Evolutionary conservation across 202 grass and related monocot species (phyloP).

Genomic region (Zizania palustris): DNA sequence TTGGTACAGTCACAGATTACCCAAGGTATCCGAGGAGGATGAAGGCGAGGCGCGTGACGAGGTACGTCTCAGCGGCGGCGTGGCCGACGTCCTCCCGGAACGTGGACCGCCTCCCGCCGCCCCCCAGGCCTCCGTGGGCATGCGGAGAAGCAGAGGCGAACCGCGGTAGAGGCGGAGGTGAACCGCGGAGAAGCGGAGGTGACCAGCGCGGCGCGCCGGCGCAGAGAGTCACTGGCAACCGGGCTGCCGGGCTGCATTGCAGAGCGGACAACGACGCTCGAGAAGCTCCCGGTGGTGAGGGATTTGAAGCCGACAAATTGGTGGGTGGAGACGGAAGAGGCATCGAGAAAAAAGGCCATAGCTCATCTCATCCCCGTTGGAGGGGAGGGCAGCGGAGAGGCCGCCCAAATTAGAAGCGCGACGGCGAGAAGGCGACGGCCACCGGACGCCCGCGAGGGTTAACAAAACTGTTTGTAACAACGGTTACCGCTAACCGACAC

Average conservation of each 20-base stretch:
- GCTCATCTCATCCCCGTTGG: too few species aligned
- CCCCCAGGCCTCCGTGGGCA: slow-evolving; percentile 9
- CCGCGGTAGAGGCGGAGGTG: slow-evolving; percentile 12
- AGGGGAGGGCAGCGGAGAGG: background rate
- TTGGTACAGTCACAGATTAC: slow-evolving; percentile 38
- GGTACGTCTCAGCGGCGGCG: slow-evolving; percentile 89
- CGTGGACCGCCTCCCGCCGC: slow-evolving; percentile 37
- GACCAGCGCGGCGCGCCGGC: too few species aligned
- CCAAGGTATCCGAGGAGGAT: slow-evolving; percentile 85
- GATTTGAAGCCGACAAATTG: background rate
- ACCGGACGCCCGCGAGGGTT: too few species aligned
- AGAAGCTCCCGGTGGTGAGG: background rate
- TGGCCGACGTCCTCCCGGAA: slow-evolving; percentile 80
- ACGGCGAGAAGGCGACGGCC: too few species aligned
- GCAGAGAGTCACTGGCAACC: background rate
- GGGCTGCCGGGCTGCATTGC: slow-evolving; percentile 25
- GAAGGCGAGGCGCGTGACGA: slow-evolving; percentile 77
- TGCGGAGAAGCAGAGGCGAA: background rate
- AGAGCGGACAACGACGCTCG: background rate
- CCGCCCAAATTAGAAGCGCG: slow-evolving; percentile 37
- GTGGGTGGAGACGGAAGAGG: background rate
- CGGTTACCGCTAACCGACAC: too few species aligned
- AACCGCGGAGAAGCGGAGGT: slow-evolving; percentile 35
- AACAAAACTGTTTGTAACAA: too few species aligned
- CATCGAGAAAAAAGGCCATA: background rate